These are phyloP conservation scores for Starmerella geochares DNA, from an alignment of 805 yeast genomes.

Conservation along the genomic window DNA sequence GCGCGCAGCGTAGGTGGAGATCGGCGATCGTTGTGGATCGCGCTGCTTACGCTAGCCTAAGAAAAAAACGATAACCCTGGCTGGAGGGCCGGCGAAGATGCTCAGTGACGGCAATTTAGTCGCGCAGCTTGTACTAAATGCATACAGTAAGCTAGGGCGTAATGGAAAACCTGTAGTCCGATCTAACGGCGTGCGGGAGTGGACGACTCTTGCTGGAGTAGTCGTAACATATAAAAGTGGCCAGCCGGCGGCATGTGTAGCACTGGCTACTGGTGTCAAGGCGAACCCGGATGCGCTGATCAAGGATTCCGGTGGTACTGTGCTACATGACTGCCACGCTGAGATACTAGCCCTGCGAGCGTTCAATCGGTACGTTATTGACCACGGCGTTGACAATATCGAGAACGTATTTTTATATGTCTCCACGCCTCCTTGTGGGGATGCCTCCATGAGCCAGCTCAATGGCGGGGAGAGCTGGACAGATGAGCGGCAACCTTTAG, in stretches of 20 bases:
- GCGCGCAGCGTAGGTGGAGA: too few species aligned
- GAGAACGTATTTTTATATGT: slow-evolving; percentile 18
- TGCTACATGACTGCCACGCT: slow-evolving; percentile 86
- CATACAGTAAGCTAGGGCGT: slow-evolving; percentile 26
- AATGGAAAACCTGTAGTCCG: slow-evolving; percentile 51
- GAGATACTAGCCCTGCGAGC: slow-evolving; percentile 66
- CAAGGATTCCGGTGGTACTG: slow-evolving; percentile 41
- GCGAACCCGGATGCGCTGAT: slow-evolving; percentile 49
- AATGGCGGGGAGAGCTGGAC: slow-evolving; percentile 29
- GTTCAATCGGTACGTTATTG: slow-evolving; percentile 50
- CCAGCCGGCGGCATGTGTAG: slow-evolving; percentile 32
- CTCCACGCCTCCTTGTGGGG: slow-evolving; percentile 24
- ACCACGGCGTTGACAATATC: slow-evolving; percentile 13
- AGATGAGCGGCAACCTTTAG: slow-evolving; percentile 6
- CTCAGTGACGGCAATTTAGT: slow-evolving; percentile 17
- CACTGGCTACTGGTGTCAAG: slow-evolving; percentile 76
- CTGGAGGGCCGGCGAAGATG: not conserved
- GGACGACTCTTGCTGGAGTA: slow-evolving; percentile 75
- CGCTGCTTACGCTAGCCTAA: not conserved
- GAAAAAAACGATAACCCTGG: not conserved
- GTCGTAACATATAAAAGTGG: slow-evolving; percentile 33
- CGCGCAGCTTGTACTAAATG: slow-evolving; percentile 24
- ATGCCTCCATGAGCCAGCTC: slow-evolving; percentile 48
- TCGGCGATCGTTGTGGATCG: too few species aligned
- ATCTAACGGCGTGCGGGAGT: slow-evolving; percentile 60